A percentile compares a stretch with the other conserved stretches of the same genome.
phyloP scores from a whole-genome alignment of 1,139 yeast species.

The Geotrichum histeridarum region DNA sequence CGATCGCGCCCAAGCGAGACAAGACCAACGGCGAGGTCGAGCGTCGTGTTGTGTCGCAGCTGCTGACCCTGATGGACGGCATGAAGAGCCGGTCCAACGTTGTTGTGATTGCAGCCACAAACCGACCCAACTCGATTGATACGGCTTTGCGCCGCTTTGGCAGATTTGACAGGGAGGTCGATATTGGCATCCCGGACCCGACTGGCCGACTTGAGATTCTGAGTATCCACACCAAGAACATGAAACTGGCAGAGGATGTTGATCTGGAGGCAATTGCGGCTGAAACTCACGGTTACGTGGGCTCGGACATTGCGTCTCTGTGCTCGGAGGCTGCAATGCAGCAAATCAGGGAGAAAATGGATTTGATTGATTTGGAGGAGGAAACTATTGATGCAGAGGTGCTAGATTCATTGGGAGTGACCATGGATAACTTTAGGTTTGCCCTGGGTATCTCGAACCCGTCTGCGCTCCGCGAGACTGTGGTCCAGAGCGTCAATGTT shows the following conservation, averaged over 20 bases:
- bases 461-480: slow-evolving; percentile 97
- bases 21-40: slow-evolving; percentile 98
- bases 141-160: slow-evolving; percentile 98
- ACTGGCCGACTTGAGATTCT: slow-evolving; percentile 95
- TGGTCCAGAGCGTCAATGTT: slow-evolving; percentile 94
- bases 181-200: slow-evolving; percentile 98
- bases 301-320: slow-evolving; percentile 86
- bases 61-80: slow-evolving; percentile 97
- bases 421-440: slow-evolving; percentile 97
- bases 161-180: slow-evolving; percentile 97
- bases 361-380: slow-evolving; percentile 90
- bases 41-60: slow-evolving; percentile 96
- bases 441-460: slow-evolving; percentile 98
- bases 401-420: slow-evolving; percentile 90
- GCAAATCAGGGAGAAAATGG: slow-evolving; percentile 99
- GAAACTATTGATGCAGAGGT: slow-evolving; percentile 97
- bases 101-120: slow-evolving; percentile 92
- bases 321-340: slow-evolving; percentile 99
- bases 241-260: slow-evolving; percentile 92
- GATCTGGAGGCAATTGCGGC: slow-evolving; percentile 87
- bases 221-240: slow-evolving; percentile 89
- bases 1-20: slow-evolving; percentile 99
- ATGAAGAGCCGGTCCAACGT: slow-evolving; percentile 97
- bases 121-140: slow-evolving; percentile 96
- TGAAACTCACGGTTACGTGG: slow-evolving; percentile 96